These are phyloP conservation scores for Phlyctochytrium bullatum DNA, from an alignment of 192 early-diverging fungal species.

Conservation along the genomic window DNA sequence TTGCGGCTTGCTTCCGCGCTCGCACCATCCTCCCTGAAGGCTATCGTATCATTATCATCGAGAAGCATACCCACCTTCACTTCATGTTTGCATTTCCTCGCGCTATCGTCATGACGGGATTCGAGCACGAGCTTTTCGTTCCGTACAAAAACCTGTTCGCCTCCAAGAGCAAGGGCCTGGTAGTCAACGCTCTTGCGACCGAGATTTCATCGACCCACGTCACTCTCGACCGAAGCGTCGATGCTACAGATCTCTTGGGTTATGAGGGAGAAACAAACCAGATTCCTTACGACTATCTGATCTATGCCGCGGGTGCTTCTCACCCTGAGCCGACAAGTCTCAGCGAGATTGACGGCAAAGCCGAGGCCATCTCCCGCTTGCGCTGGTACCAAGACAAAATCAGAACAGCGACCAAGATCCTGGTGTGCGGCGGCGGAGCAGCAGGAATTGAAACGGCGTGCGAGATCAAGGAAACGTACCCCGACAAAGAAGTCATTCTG, in stretches of 20 bases:
- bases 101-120: conserved; percentile 49
- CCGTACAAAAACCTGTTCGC: conserved; percentile 55
- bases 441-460: conserved; percentile 72
- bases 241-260: no score
- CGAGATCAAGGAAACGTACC: conserved; percentile 62
- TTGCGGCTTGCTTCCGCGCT: not conserved
- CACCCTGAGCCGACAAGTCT: no score
- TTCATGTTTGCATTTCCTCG: conserved; percentile 67
- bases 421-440: conserved; percentile 75
- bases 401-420: conserved; percentile 49
- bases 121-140: conserved; percentile 59
- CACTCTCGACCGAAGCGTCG: no score
- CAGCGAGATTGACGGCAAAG: conserved; percentile 50
- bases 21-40: conserved; percentile 22
- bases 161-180: no score
- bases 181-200: no score
- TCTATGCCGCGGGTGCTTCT: no score
- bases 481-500: conserved; percentile 58
- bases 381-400: conserved; percentile 56
- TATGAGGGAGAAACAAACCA: no score
- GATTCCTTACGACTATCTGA: no score
- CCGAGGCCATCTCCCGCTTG: conserved; percentile 34
- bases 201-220: no score
- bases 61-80: conserved; percentile 55
- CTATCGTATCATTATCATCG: conserved; percentile 59